Evolutionary conservation across 2,329 filamentous ascomycete species (phyloP), one percentile per base, ranked within the genome.

Genomic region (Diaporthe citrichinensis): DNA sequence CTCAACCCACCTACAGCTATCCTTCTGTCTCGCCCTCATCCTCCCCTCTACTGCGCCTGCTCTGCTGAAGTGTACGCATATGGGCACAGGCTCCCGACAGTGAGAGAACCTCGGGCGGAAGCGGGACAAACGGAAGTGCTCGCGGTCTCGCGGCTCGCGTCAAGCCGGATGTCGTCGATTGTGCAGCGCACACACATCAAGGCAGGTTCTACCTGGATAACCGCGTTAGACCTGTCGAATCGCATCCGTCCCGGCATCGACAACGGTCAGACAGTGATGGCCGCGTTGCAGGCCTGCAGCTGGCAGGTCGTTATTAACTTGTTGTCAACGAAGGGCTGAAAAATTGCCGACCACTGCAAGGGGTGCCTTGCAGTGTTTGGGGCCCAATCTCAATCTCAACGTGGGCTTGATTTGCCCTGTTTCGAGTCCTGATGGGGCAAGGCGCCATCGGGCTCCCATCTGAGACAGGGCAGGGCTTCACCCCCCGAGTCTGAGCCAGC

Each of bases 331-430:
- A 44, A 65, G 61, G 71, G 71, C 71, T 73, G 71, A 73, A 36
- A 62, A 65, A 55, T 41, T 73, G 36, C 65, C 65, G 49, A 69
- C 65, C 46, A 55, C 46, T 55, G 71, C 71, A 73, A 65, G 71
- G 71, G 28, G 51, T 44, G 49, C 71, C 58, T 62, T 55, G 46
- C 71, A 65, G 58, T 49, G 49, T 44, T 65, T 51, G 71, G 61
- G 71, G 71, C 71, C 71, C 58, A 73, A 67, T 65, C 31, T 68
- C 65, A 53, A 39, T 69, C 71, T 73, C 71, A 73, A 61, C 46
- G 59, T 73, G 71, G 57, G 34, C 39, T 57, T 59, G 58, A 57
- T 53, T 51, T 53, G 58, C 58, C 59, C 71, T 65, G 58, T 65
- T 73, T 65, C 58, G 58, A 44, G 58, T 57, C 71, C 58, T 53